phyloP scores from a whole-genome alignment of 2,329 filamentous ascomycete genomes.

The Stenocarpella maydis region DNA sequence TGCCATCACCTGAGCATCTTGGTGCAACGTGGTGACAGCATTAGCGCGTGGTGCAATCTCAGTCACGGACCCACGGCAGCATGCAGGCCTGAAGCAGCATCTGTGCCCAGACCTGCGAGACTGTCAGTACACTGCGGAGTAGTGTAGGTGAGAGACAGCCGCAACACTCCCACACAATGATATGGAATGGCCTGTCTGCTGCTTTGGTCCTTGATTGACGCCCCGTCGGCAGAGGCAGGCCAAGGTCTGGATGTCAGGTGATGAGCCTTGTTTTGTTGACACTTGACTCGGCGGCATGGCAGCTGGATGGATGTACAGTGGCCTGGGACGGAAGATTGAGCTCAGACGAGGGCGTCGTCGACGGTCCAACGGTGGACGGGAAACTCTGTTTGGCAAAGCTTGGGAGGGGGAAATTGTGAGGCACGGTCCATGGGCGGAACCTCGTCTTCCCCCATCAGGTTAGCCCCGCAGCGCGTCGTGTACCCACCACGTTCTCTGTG shows the following conservation, averaged over 20 bases:
- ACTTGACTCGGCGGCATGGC: neutral
- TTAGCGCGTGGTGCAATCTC: neutral
- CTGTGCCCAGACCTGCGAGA: neutral
- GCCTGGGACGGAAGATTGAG: neutral
- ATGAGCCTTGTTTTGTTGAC: too few relatives aligned
- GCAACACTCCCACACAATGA: neutral
- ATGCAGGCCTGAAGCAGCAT: conserved; percentile 6
- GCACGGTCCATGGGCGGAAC: conserved; percentile 1
- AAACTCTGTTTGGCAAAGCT: neutral
- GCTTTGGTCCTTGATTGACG: neutral
- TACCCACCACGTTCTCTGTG: neutral
- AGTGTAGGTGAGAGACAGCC: neutral
- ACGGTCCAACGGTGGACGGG: conserved; percentile 10
- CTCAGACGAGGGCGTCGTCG: too few relatives aligned
- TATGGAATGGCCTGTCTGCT: neutral
- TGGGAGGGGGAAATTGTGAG: neutral
- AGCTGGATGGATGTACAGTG: neutral
- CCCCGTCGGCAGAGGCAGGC: neutral
- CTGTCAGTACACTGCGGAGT: too few relatives aligned
- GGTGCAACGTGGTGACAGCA: conserved; percentile 26
- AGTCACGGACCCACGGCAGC: conserved; percentile 21
- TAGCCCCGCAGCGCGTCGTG: neutral
- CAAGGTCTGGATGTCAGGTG: too few relatives aligned
- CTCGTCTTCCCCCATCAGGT: neutral
- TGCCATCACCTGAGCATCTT: conserved; percentile 5